Base-by-base conservation (phyloP, 768 basidiomycete species). In the Sporobolomyces phaffii region DNA sequence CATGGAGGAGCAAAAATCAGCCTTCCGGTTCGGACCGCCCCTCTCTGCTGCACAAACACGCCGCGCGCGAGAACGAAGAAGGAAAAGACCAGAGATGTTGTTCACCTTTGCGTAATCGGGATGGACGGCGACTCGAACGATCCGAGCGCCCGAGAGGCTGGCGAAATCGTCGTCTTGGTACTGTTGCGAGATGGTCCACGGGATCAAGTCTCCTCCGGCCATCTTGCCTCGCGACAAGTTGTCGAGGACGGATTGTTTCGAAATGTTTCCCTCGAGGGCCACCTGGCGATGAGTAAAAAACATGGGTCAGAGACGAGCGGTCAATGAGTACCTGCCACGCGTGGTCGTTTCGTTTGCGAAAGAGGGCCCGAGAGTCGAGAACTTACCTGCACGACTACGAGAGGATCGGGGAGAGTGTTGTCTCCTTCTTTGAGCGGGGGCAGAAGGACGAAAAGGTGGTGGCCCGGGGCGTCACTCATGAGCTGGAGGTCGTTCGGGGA, bases 401-500 rank as follows among this genome's bases (percentile, higher is more conserved):
- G 82, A 10, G 96, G 96, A 70, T 97, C 93, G 0, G 96, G 96
- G 1, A 99, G 82, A 41, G 65, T 49, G 50, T 72, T 73, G 76
- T 91, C 90, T 67, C 93, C 88, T 61, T 92, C 89, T 74, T 88
- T 86, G 53, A 98, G 82, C 0, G 96, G 96, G 0, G 93, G 93
- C 2, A 98, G 81, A 0, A 99, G 84, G 1, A 99, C 96, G 72
- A 98, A 99, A 18, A 99, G 83, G 74, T 93, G 90, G 76, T 98
- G 94, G 1, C 91, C 93, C 0, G 96, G 96, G 1, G 96, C 96
- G 73, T 99, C 96, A 15, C 88, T 90, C 77, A 98, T 84, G 57
- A 99, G 83, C 77, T 98, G 94, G n/a, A 99, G 82, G 77, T 99
- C 96, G 76, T 99, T 98, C 24, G 96, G 96, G 75, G 93, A 90